phyloP scores from a whole-genome alignment of 2,329 filamentous ascomycete species.

The Ascochyta rabiei region DNA sequence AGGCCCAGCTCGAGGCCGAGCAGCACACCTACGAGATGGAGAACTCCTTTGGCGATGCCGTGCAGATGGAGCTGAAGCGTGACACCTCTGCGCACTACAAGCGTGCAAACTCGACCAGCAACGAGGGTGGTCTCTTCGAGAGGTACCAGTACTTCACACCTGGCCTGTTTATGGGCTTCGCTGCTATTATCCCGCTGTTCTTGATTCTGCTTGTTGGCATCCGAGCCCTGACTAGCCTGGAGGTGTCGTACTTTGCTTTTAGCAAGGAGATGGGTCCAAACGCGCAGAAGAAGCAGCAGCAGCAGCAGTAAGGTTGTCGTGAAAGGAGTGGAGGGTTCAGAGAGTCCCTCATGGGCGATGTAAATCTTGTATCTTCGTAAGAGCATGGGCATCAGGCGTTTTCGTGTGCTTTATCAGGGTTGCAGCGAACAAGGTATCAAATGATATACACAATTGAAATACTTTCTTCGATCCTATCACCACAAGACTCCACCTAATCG shows the following conservation, averaged over 20 bases:
- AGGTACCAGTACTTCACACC: constrained; percentile 95
- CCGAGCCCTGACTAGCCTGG: constrained; percentile 75
- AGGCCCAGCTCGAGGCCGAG: constrained; percentile 29
- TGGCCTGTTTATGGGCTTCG: constrained; percentile 86
- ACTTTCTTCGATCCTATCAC: neutral
- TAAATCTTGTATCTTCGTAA: constrained; percentile 21
- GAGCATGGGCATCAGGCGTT: constrained; percentile 26
- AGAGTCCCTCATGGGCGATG: neutral
- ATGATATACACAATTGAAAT: constrained; percentile 1
- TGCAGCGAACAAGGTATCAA: constrained; percentile 4
- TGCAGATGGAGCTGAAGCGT: constrained; percentile 79
- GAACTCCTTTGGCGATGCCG: constrained; percentile 64
- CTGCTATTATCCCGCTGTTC: constrained; percentile 73
- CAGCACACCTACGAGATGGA: constrained; percentile 65
- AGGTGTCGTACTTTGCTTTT: constrained; percentile 93
- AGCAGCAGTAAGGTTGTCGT: constrained; percentile 23
- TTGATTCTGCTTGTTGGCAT: constrained; percentile 81
- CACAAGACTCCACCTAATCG: neutral
- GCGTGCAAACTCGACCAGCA: constrained; percentile 25
- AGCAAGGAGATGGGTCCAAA: constrained; percentile 94
- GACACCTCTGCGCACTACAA: constrained; percentile 52
- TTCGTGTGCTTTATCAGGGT: constrained; percentile 6
- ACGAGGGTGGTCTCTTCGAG: constrained; percentile 69
- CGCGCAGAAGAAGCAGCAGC: constrained; percentile 80
- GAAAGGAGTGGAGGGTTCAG: neutral